Evolutionary conservation across 2,329 filamentous ascomycete genomes (phyloP).

Genomic region (Sporothrix luriei): DNA sequence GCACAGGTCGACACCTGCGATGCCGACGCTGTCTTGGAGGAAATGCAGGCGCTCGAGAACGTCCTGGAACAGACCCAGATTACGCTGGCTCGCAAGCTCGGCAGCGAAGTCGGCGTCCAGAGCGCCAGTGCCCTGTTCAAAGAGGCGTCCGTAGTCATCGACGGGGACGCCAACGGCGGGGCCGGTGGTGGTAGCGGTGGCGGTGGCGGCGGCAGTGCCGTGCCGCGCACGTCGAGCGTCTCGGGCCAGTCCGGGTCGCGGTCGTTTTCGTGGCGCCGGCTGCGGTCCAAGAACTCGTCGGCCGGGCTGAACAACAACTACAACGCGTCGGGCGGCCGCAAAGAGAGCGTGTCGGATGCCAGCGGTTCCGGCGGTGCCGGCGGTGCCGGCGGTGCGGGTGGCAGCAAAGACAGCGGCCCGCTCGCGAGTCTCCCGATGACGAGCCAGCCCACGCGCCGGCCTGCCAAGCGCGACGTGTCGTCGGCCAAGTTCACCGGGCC

Average conservation of each 20-base stretch:
- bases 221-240: constrained; percentile 62
- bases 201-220: constrained; percentile 36
- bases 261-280: constrained; percentile 83
- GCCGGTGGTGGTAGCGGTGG: background rate
- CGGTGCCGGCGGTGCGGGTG: background rate
- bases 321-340: constrained; percentile 40
- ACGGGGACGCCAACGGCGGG: constrained; percentile 46
- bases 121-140: constrained; percentile 74
- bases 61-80: constrained; percentile 84
- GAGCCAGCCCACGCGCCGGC: constrained; percentile 62
- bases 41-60: constrained; percentile 86
- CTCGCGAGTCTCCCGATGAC: constrained; percentile 80
- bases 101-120: constrained; percentile 88
- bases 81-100: constrained; percentile 77
- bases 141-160: constrained; percentile 58
- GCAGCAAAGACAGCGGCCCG: constrained; percentile 14
- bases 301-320: constrained; percentile 59
- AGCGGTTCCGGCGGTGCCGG: background rate
- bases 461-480: constrained; percentile 70
- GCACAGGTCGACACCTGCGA: constrained; percentile 83
- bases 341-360: constrained; percentile 55
- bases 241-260: constrained; percentile 75
- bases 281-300: constrained; percentile 85
- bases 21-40: constrained; percentile 86
- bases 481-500: constrained; percentile 76